Evolutionary conservation across 2,329 filamentous ascomycete genomes (phyloP), one percentile per base, ranked within the genome.

Genomic region (Nemania diffusa): DNA sequence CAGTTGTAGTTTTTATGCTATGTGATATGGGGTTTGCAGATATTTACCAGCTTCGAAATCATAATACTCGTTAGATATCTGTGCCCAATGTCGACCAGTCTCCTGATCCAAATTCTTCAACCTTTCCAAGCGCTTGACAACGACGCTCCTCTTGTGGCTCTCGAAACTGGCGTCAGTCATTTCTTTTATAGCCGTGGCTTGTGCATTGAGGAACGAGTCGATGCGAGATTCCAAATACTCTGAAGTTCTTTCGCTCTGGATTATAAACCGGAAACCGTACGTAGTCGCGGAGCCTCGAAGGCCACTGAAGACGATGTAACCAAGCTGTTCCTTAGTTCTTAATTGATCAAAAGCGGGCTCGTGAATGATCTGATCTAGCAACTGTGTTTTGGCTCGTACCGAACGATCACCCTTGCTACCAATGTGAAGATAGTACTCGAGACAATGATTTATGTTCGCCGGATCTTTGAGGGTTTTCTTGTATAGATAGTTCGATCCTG

Each of bases 281-380:
- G 91, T 95, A 0, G 92, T 94, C n/a, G 89, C 83, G 62, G 91
- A 88, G 59, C 87, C 86, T 44, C 91, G 85, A 11, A 89, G 85
- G 29, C 93, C 92, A 56, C 92, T 95, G 80, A 95, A 97, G 0
- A 99, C 95, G 60, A 99, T 92, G 74, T 99, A 99, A 13, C 96
- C 96, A 6, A 99, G 90, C 80, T 99, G 95, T 79, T 99, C 95
- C 80, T 98, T 97, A 50, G 96, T 98, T 57, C 96, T 89, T 7
- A 99, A 85, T 78, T 97, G 94, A 79, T 99, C 93, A 77, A 98
- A 99, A 8, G 92, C 92, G 3, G 94, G 94, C 81, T 99, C 96
- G 64, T 97, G 92, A 0, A 93, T 90, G 81, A 99, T 92, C 79
- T 98, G 96, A 27, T 93, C 91, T 48, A 97, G 86, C 5, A 99